Conservation (phyloP, 139 green algal genomes). For the Closterium sp. region DNA sequence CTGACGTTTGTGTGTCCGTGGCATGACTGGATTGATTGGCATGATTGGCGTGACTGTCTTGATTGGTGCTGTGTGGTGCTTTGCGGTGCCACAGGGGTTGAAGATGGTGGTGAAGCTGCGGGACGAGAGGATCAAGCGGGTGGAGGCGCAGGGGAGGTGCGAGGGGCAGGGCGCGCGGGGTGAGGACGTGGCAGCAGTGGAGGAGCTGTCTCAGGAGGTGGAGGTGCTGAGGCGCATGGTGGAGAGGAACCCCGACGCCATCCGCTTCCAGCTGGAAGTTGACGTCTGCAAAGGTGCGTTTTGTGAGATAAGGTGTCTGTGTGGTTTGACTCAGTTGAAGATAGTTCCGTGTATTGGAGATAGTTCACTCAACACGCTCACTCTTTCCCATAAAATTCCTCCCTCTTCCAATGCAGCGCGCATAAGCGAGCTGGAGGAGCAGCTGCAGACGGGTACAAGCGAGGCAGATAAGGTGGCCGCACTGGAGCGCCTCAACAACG, state of each 20-base stretch:
- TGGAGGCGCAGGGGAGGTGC: background rate
- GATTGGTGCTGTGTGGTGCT: background rate
- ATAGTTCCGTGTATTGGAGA: no score
- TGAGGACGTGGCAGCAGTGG: background rate
- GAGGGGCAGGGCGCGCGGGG: background rate
- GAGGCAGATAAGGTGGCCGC: background rate
- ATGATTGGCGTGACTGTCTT: no score
- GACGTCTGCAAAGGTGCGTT: slow-evolving; percentile 29
- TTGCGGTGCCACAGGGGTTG: slow-evolving; percentile 17
- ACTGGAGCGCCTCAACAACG: slow-evolving; percentile 11
- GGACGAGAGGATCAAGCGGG: slow-evolving; percentile 30
- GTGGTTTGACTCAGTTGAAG: no score
- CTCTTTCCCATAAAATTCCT: no score
- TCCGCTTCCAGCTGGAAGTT: slow-evolving; percentile 40
- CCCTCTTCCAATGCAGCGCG: background rate
- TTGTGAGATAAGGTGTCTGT: background rate
- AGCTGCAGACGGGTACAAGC: background rate
- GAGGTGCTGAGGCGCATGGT: slow-evolving; percentile 20
- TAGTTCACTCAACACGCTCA: no score
- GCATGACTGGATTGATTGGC: no score
- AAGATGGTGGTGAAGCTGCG: slow-evolving; percentile 51
- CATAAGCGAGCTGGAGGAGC: slow-evolving; percentile 4
- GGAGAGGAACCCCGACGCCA: slow-evolving; percentile 29
- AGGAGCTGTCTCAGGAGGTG: slow-evolving; percentile 21
- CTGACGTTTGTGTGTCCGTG: no score